phyloP scores from a whole-genome alignment of 805 yeast species.

The Saturnispora dispora region DNA sequence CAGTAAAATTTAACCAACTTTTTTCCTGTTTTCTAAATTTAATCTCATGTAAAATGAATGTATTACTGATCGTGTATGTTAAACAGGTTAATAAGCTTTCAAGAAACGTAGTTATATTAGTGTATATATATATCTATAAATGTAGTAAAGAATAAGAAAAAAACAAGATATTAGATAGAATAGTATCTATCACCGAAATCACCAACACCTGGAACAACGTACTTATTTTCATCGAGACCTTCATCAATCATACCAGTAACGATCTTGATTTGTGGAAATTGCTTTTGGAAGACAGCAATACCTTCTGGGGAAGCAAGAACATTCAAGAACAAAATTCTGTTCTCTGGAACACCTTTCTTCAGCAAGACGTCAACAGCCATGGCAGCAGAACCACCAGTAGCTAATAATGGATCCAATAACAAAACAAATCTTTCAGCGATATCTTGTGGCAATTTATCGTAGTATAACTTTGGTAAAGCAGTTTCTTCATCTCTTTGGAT shows the following conservation, averaged over 20 bases:
- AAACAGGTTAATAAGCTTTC: background rate
- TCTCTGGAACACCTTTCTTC: slow-evolving; percentile 77
- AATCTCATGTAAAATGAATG: no score
- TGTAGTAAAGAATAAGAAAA: background rate
- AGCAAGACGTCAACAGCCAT: slow-evolving; percentile 92
- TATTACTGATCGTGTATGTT: no score
- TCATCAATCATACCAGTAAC: slow-evolving; percentile 92
- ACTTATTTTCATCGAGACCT: slow-evolving; percentile 74
- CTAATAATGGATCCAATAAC: slow-evolving; percentile 92
- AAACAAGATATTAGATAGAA: slow-evolving; percentile 45
- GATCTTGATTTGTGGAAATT: slow-evolving; percentile 77
- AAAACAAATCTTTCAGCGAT: slow-evolving; percentile 83
- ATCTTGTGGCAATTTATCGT: slow-evolving; percentile 91
- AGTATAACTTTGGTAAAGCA: slow-evolving; percentile 82
- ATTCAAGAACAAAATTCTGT: slow-evolving; percentile 83
- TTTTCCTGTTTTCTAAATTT: no score
- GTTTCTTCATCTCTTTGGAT: slow-evolving; percentile 99
- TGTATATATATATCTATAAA: background rate
- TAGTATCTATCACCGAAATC: slow-evolving; percentile 98
- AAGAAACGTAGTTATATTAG: background rate
- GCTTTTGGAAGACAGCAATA: slow-evolving; percentile 61
- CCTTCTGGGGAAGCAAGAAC: slow-evolving; percentile 95
- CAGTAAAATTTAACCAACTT: background rate
- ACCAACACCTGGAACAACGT: slow-evolving; percentile 90
- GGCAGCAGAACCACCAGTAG: slow-evolving; percentile 97